These are phyloP conservation scores for Geotrichum australiense DNA, from an alignment of 1,139 yeast genomes.

Conservation along the genomic window DNA sequence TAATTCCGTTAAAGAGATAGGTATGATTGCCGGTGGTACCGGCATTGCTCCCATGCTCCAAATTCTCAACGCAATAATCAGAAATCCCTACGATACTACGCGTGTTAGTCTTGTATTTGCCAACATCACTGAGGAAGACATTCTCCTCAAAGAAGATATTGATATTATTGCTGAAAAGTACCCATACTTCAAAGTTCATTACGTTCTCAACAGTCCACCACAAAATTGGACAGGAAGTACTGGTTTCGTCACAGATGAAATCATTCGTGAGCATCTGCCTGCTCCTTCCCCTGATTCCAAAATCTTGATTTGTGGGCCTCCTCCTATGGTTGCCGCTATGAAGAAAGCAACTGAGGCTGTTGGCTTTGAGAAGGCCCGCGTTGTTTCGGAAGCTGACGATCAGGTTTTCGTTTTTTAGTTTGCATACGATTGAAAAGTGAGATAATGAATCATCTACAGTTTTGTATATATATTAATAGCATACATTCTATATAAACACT, in stretches of 20 bases:
- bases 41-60: conserved; percentile 92
- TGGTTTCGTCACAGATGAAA: conserved; percentile 78
- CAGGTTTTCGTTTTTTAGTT: conserved; percentile 74
- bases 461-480: too few species aligned
- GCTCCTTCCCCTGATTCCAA: conserved; percentile 57
- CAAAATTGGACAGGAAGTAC: conserved; percentile 66
- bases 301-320: conserved; percentile 91
- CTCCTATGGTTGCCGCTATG: conserved; percentile 72
- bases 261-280: conserved; percentile 62
- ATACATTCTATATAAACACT: too few species aligned
- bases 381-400: conserved; percentile 87
- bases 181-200: conserved; percentile 63
- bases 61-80: conserved; percentile 68
- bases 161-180: conserved; percentile 58
- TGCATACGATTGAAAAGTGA: neutral
- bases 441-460: too few species aligned
- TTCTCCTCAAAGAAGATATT: conserved; percentile 66
- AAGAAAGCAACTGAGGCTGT: conserved; percentile 73
- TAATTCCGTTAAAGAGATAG: conserved; percentile 63
- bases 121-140: conserved; percentile 65
- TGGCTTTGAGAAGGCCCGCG: conserved; percentile 83
- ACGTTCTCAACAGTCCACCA: conserved; percentile 72
- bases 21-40: conserved; percentile 92
- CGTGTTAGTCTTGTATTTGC: conserved; percentile 65
- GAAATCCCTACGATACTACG: conserved; percentile 67